Evolutionary conservation across 2,329 filamentous ascomycete species (phyloP).

Genomic region (Neophaeococcomyces aloes): DNA sequence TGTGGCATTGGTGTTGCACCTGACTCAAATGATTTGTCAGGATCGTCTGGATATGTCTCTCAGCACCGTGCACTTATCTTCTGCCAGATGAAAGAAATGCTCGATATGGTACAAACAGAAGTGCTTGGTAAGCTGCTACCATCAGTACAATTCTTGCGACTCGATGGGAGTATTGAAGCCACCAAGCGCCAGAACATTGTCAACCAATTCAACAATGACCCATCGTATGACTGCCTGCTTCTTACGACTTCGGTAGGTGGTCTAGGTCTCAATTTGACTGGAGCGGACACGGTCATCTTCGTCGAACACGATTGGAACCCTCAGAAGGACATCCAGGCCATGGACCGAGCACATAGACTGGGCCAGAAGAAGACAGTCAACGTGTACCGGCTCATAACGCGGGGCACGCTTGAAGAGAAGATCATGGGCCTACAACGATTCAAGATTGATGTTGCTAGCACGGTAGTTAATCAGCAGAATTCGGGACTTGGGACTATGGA

Average conservation of each 20-base stretch:
- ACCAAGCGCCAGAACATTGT: conserved; percentile 94
- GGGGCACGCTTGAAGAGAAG: conserved; percentile 95
- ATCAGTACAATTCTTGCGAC: conserved; percentile 81
- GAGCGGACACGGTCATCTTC: conserved; percentile 97
- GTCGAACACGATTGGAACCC: conserved; percentile 99
- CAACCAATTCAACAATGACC: conserved; percentile 97
- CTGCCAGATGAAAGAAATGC: conserved; percentile 99
- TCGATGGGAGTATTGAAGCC: conserved; percentile 87
- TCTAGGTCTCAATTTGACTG: conserved; percentile 86
- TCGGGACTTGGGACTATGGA: conserved; percentile 92
- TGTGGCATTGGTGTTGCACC: conserved; percentile 77
- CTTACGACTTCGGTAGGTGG: conserved; percentile 93
- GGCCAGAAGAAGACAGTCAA: conserved; percentile 99
- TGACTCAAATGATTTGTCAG: conserved; percentile 34
- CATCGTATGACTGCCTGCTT: conserved; percentile 86
- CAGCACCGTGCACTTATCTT: conserved; percentile 94
- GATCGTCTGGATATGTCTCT: conserved; percentile 66
- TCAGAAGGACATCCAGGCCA: conserved; percentile 95
- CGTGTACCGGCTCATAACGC: conserved; percentile 90
- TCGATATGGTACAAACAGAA: conserved; percentile 95
- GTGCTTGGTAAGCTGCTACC: conserved; percentile 87
- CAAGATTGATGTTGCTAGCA: conserved; percentile 97
- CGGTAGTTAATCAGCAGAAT: conserved; percentile 98
- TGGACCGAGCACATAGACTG: conserved; percentile 96
- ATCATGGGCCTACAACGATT: conserved; percentile 96